Evolutionary conservation across 345 rosid species (phyloP), one percentile per base, ranked within the genome.

Genomic region (Hypericum androsaemum): DNA sequence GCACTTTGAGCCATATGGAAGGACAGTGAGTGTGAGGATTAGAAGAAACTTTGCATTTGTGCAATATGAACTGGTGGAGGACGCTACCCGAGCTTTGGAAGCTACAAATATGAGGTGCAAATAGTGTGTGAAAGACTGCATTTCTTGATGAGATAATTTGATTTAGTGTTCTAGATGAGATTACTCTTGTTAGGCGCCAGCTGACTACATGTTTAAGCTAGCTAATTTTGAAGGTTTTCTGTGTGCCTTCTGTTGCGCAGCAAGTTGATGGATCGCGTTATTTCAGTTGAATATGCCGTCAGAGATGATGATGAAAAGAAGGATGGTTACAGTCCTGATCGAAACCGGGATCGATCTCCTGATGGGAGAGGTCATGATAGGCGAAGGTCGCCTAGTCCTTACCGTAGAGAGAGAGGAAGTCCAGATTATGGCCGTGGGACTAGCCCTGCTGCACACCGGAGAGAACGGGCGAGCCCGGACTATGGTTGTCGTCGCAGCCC

Each of bases 21-120:
- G 80, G 73, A 84, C 84, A 10, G 77, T 69, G 8, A 90, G 89
- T 63, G 95, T 84, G 39, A 80, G 96, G 70, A 90, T 90, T 65
- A 77, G 95, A 60, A 82, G 96, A 73, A 90, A 90, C 70, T 90
- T 90, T 76, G 96, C 96, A 10, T 87, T 90, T 64, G 89, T 90
- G 52, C 96, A 87, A 64, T 90, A 80, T 54, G 98, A 90, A 61
- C 57, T 68, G 6, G 92, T 79, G 63, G 98, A 90, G 47, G 98
- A 90, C 64, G 96, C 98, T 39, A 74, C 81, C 51, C 77, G 71
- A 70, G 98, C 98, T 8, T 52, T 90, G 68, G 96, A 87, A 8
- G 76, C 89, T 55, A 86, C 95, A 41, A 79, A 87, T 38, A 64
- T 70, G 69, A 86, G 97, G 97, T 86, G 4, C 4, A 4, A 22